Evolutionary conservation across 2,329 filamentous ascomycete species (phyloP).

Genomic region (Penicillium sp.): DNA sequence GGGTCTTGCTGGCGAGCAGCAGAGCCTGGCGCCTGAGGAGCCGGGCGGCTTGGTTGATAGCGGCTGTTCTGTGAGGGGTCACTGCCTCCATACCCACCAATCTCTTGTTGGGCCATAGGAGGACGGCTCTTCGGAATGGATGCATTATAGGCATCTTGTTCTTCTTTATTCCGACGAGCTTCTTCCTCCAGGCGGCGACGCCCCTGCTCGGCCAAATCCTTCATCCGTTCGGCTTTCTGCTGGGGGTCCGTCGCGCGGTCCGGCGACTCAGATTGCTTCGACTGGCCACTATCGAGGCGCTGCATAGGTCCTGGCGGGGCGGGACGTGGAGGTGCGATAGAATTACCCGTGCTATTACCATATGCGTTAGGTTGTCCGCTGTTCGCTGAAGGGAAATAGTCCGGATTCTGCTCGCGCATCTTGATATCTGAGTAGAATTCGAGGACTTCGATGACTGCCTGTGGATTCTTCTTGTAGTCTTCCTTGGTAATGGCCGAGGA

Average conservation of each 20-base stretch:
- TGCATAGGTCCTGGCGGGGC: conserved; percentile 52
- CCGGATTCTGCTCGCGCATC: conserved; percentile 60
- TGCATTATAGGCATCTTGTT: conserved; percentile 84
- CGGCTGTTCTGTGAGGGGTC: conserved; percentile 51
- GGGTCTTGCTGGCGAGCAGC: conserved; percentile 49
- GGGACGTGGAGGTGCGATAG: conserved; percentile 66
- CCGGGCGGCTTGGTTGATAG: conserved; percentile 80
- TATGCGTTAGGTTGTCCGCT: conserved; percentile 48
- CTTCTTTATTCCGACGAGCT: conserved; percentile 59
- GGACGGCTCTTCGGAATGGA: conserved; percentile 77
- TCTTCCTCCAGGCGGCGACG: conserved; percentile 52
- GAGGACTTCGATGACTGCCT: conserved; percentile 66
- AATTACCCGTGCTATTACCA: conserved; percentile 51
- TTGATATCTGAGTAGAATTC: conserved; percentile 68
- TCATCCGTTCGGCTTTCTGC: conserved; percentile 45
- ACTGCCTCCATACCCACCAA: conserved; percentile 65
- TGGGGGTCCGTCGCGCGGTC: conserved; percentile 46
- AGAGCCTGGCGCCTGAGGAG: conserved; percentile 68
- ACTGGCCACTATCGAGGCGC: conserved; percentile 45
- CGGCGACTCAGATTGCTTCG: conserved; percentile 43
- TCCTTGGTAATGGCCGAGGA: conserved; percentile 97
- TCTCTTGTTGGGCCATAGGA: conserved; percentile 82
- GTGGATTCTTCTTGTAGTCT: conserved; percentile 95
- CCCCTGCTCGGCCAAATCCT: conserved; percentile 57
- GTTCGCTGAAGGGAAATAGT: conserved; percentile 53